Percentiles rank a stretch among this genome's conserved stretches.
Evolutionary conservation across 1,284 basidiomycete genomes (phyloP).

Genomic region (Leccinum fallax): DNA sequence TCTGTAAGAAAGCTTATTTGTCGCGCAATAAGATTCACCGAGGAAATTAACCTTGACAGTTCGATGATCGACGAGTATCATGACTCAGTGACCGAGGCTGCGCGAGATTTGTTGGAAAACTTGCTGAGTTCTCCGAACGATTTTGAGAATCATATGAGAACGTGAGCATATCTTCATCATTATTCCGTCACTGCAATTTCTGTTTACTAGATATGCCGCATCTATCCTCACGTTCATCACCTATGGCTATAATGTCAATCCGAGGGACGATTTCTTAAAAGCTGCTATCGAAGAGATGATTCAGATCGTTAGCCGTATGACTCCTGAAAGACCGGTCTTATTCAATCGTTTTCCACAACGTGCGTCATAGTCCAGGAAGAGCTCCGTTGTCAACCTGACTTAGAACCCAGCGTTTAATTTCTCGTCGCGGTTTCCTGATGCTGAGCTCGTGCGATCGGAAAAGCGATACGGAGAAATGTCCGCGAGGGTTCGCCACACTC

Average conservation of each 20-base stretch:
- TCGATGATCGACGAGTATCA: conserved; percentile 18
- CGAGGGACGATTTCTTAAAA: conserved; percentile 21
- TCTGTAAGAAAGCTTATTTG: conserved; percentile 23
- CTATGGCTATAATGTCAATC: conserved; percentile 25
- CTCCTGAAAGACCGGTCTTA: conserved; percentile 26
- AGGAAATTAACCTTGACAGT: conserved; percentile 15
- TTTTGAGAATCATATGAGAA: conserved; percentile 13
- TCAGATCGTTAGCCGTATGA: conserved; percentile 8
- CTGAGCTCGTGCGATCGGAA: conserved; percentile 27
- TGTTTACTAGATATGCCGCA: conserved; percentile 18
- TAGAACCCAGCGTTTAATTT: conserved; percentile 24
- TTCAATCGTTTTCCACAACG: conserved; percentile 24
- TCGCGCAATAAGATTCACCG: conserved; percentile 24
- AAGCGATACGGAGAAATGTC: conserved; percentile 27
- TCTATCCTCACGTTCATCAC: conserved; percentile 26
- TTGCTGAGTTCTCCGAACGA: conserved; percentile 15
- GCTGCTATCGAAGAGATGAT: conserved; percentile 19
- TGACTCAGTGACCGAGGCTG: conserved; percentile 5
- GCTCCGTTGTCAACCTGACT: conserved; percentile 16
- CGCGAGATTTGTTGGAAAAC: conserved; percentile 7
- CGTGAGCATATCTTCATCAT: conserved; percentile 12
- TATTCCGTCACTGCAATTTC: neutral
- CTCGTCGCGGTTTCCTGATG: conserved; percentile 40
- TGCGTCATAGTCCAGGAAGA: conserved; percentile 13
- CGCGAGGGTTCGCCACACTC: conserved; percentile 29